phyloP scores from a whole-genome alignment of 805 yeast species.

The Pichia occidentalis region DNA sequence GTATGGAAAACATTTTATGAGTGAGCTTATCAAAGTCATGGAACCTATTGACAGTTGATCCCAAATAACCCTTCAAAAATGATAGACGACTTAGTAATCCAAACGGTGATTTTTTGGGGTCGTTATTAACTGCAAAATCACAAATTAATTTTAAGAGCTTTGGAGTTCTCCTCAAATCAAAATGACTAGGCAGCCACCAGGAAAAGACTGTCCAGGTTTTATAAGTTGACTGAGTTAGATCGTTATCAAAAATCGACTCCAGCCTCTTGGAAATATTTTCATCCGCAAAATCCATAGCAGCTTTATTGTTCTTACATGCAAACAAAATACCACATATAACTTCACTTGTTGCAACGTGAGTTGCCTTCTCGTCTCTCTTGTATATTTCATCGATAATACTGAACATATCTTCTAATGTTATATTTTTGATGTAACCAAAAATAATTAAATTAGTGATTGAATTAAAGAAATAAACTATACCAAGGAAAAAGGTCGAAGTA shows the following conservation, averaged over 20 bases:
- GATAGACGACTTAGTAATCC: constrained; percentile 54
- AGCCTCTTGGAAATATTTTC: constrained; percentile 40
- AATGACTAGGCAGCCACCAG: constrained; percentile 65
- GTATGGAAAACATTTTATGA: constrained; percentile 38
- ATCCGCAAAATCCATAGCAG: constrained; percentile 36
- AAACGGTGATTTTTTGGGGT: constrained; percentile 52
- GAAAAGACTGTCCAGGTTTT: constrained; percentile 70
- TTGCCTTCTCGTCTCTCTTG: constrained; percentile 60
- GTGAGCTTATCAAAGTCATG: constrained; percentile 42
- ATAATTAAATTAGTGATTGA: constrained; percentile 44
- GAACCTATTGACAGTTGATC: constrained; percentile 32
- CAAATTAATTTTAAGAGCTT: constrained; percentile 40
- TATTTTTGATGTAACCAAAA: constrained; percentile 35
- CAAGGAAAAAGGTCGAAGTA: constrained; percentile 57
- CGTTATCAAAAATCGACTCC: constrained; percentile 40
- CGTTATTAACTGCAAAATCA: constrained; percentile 40
- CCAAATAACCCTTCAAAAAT: constrained; percentile 41
- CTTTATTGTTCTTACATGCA: constrained; percentile 35
- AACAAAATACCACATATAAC: constrained; percentile 56
- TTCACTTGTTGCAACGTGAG: constrained; percentile 73
- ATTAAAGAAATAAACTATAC: constrained; percentile 52
- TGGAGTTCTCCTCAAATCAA: constrained; percentile 63
- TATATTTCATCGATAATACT: constrained; percentile 44
- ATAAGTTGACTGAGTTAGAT: constrained; percentile 66
- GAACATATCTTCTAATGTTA: constrained; percentile 48